Conservation (phyloP, 179 eudicot genomes). For the Spinacia oleracea region DNA sequence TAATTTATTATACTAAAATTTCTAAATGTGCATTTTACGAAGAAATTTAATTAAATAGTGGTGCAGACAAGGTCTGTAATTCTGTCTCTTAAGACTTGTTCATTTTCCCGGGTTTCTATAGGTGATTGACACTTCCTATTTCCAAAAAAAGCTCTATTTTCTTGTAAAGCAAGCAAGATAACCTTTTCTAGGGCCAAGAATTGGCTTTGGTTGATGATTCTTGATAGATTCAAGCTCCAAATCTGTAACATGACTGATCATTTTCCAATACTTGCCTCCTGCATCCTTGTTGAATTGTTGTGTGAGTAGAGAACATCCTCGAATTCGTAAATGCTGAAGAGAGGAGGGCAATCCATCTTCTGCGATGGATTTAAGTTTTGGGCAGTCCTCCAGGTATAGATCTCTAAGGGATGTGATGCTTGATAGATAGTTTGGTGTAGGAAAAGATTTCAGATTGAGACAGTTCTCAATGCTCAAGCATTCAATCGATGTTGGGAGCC, state of each 20-base stretch:
- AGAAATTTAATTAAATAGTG: no score
- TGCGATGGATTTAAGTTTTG: conserved; percentile 25
- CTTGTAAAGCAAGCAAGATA: not conserved
- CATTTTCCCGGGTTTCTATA: no score
- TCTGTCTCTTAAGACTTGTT: no score
- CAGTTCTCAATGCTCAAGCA: conserved; percentile 30
- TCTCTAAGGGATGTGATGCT: conserved; percentile 31
- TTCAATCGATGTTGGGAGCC: conserved; percentile 29
- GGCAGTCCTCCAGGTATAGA: conserved; percentile 31
- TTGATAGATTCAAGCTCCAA: conserved; percentile 19
- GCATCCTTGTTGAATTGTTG: conserved; percentile 23
- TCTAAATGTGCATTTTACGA: no score
- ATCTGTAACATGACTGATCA: conserved; percentile 29
- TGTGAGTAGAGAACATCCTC: conserved; percentile 28
- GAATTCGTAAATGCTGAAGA: conserved; percentile 30
- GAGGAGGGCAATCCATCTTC: conserved; percentile 30
- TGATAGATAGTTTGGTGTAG: conserved; percentile 18
- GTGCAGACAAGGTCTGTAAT: no score
- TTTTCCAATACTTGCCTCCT: conserved; percentile 29
- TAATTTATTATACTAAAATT: no score
- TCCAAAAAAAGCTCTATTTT: not conserved
- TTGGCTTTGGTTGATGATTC: not conserved
- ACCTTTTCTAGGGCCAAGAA: not conserved
- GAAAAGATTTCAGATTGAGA: conserved; percentile 24
- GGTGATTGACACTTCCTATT: not conserved